These are phyloP conservation scores for Kwoniella sp. DNA, from an alignment of 768 basidiomycete genomes.

Conservation along the genomic window DNA sequence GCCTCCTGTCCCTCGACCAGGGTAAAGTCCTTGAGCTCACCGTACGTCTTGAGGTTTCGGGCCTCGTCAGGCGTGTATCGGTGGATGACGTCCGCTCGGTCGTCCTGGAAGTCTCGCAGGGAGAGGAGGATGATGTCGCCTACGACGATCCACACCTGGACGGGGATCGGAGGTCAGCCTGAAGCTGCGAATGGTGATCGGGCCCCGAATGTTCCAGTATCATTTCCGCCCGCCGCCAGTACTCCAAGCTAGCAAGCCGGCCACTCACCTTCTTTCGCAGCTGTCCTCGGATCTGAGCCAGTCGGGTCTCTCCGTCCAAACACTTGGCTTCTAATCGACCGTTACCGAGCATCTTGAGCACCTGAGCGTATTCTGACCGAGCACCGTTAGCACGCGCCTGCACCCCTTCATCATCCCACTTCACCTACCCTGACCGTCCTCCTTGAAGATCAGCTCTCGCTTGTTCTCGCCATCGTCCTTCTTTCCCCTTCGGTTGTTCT, in stretches of 20 bases:
- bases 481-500: constrained; percentile 97
- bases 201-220: background rate
- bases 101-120: constrained; percentile 98
- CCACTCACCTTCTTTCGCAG: constrained; percentile 97
- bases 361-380: constrained; percentile 85
- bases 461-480: constrained; percentile 99
- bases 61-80: constrained; percentile 94
- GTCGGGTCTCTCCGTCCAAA: constrained; percentile 95
- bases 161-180: constrained; percentile 75
- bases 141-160: constrained; percentile 53
- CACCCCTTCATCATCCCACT: background rate
- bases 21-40: constrained; percentile 92
- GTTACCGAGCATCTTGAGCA: constrained; percentile 97
- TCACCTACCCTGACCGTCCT: constrained; percentile 76
- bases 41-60: constrained; percentile 83
- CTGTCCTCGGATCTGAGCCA: constrained; percentile 97
- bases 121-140: constrained; percentile 19
- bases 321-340: constrained; percentile 93
- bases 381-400: background rate
- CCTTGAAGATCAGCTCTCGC: constrained; percentile 95
- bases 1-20: constrained; percentile 74
- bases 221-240: too few relatives aligned
- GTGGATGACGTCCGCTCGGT: constrained; percentile 98
- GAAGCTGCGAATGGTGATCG: too few relatives aligned
- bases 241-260: too few relatives aligned